A percentile compares a stretch with the other conserved stretches of the same genome.
These are phyloP conservation scores for Moesziomyces parantarcticus DNA, from an alignment of 1,284 basidiomycete species.

Conservation along the genomic window DNA sequence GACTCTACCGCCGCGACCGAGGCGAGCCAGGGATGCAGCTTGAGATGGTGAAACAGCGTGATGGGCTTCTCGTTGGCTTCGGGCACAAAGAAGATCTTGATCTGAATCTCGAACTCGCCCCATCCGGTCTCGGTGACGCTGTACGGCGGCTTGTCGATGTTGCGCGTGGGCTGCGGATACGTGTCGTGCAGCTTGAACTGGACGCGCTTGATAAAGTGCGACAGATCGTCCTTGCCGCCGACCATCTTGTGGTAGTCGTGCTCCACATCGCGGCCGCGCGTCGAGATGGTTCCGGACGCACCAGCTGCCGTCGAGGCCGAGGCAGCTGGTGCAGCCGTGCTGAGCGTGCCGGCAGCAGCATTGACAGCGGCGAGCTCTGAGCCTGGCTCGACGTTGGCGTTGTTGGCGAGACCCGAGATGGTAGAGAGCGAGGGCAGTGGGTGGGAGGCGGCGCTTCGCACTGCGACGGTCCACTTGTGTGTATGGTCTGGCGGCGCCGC, in stretches of 20 bases:
- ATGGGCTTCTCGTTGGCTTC: slow-evolving; percentile 94
- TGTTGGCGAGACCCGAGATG: slow-evolving; percentile 25
- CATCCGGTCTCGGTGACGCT: slow-evolving; percentile 96
- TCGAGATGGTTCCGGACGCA: slow-evolving; percentile 42
- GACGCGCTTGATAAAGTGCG: slow-evolving; percentile 77
- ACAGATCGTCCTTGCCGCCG: slow-evolving; percentile 66
- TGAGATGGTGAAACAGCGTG: slow-evolving; percentile 88
- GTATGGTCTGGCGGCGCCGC: slow-evolving; percentile 79
- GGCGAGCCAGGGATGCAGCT: slow-evolving; percentile 88
- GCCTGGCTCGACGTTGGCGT: slow-evolving; percentile 27
- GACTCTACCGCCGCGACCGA: slow-evolving; percentile 75
- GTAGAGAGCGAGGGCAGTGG: slow-evolving; percentile 68
- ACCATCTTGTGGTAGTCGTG: slow-evolving; percentile 65
- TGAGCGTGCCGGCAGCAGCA: slow-evolving; percentile 14
- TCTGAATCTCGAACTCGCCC: slow-evolving; percentile 98
- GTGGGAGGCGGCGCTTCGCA: slow-evolving; percentile 74
- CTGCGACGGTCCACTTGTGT: slow-evolving; percentile 95
- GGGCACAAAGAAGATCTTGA: slow-evolving; percentile 89
- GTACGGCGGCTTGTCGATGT: slow-evolving; percentile 91
- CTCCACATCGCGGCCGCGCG: slow-evolving; percentile 60
- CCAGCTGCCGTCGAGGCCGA: slow-evolving; percentile 9
- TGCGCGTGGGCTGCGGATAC: slow-evolving; percentile 87
- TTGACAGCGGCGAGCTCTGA: slow-evolving; percentile 33
- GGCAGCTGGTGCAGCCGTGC: not conserved
- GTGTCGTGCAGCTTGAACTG: slow-evolving; percentile 98